Percentiles rank a stretch among this genome's conserved stretches.
Conservation (phyloP, 192 early-diverging fungal species). For the Entomortierella parvispora region DNA sequence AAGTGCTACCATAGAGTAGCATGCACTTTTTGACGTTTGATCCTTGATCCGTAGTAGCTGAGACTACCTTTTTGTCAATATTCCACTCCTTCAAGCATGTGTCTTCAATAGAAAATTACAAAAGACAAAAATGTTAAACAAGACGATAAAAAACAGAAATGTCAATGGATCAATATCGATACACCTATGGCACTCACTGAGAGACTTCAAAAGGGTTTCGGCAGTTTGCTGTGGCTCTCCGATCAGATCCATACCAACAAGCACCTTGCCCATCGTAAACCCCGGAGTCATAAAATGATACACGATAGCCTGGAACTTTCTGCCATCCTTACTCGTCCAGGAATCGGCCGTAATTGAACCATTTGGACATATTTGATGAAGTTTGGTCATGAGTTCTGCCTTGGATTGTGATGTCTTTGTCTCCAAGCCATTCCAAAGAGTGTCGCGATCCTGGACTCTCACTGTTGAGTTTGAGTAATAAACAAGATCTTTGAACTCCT, state of each 20-base stretch:
- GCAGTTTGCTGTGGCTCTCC: conserved; percentile 13
- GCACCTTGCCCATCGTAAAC: conserved; percentile 18
- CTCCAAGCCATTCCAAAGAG: conserved; percentile 1
- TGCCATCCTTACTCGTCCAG: conserved; percentile 16
- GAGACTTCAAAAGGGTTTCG: conserved; percentile 6
- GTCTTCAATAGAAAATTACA: conserved; percentile 3
- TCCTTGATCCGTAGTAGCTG: conserved; percentile 13
- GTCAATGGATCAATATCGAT: not conserved
- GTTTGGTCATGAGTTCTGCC: conserved; percentile 3
- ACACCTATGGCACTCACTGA: not conserved
- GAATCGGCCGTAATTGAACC: conserved; percentile 17
- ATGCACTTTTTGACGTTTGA: conserved; percentile 23
- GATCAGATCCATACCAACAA: conserved; percentile 18
- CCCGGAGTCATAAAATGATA: conserved; percentile 19
- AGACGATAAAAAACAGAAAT: conserved; percentile 1
- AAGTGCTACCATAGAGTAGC: not conserved
- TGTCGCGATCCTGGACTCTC: not conserved
- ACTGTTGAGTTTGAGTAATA: not conserved
- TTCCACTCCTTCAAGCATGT: conserved; percentile 3
- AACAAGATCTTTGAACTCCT: conserved; percentile 9
- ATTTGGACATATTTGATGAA: conserved; percentile 10
- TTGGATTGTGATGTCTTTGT: conserved; percentile 1
- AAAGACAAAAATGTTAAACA: not conserved
- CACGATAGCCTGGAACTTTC: conserved; percentile 6
- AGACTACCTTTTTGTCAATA: conserved; percentile 4